Conservation (phyloP, 2,329 filamentous ascomycete species). For the Apiospora aurea region DNA sequence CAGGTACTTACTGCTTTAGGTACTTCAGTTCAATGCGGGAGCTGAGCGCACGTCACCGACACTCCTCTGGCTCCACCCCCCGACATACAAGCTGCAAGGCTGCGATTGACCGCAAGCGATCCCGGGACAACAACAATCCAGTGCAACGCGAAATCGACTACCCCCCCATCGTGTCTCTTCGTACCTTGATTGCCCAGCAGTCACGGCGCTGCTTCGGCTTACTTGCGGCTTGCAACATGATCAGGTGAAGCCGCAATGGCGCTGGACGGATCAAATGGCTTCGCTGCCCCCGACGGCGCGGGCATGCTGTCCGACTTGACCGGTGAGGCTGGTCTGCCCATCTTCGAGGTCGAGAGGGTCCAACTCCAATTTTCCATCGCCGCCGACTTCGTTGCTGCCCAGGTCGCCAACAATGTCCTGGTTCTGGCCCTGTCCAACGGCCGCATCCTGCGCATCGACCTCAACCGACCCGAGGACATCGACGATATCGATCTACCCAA, state of each 20-base stretch:
- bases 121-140: neutral
- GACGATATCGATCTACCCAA: constrained; percentile 98
- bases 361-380: constrained; percentile 94
- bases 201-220: neutral
- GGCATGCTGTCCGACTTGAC: constrained; percentile 50
- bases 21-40: neutral
- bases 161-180: neutral
- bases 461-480: constrained; percentile 93
- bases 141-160: neutral
- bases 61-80: constrained; percentile 5
- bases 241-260: constrained; percentile 28
- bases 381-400: constrained; percentile 93
- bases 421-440: constrained; percentile 91
- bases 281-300: constrained; percentile 17
- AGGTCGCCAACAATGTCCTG: constrained; percentile 97
- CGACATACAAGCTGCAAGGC: constrained; percentile 2
- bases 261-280: constrained; percentile 29
- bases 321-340: constrained; percentile 73
- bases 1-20: neutral
- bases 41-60: constrained; percentile 2
- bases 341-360: constrained; percentile 93
- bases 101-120: neutral
- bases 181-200: constrained; percentile 1
- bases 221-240: constrained; percentile 21
- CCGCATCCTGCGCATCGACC: constrained; percentile 90